phyloP scores from a whole-genome alignment of 1,139 yeast genomes.

The Yarrowia galli region DNA sequence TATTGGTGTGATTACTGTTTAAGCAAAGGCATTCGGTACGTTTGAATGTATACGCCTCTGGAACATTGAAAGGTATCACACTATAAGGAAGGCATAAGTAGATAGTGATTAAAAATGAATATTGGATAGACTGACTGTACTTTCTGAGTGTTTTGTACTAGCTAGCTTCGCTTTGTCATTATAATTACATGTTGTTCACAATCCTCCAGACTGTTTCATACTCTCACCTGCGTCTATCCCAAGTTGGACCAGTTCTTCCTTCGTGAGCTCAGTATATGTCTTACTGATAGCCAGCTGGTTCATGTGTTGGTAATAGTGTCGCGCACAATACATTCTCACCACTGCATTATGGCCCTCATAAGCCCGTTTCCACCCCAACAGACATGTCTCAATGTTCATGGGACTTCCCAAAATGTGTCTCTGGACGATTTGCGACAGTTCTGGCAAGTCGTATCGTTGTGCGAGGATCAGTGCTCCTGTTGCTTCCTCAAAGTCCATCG shows the following conservation, averaged over 20 bases:
- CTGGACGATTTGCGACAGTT: slow-evolving; percentile 9
- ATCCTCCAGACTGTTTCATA: background rate
- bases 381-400: slow-evolving; percentile 20
- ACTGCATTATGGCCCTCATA: slow-evolving; percentile 1
- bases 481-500: slow-evolving; percentile 20
- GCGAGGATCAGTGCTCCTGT: slow-evolving; percentile 13
- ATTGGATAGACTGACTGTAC: too few species aligned
- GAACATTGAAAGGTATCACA: background rate
- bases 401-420: slow-evolving; percentile 20
- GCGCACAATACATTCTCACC: slow-evolving; percentile 20
- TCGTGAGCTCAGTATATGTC: slow-evolving; percentile 3
- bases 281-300: slow-evolving; percentile 11
- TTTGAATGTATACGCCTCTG: slow-evolving; percentile 1
- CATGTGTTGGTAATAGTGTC: slow-evolving; percentile 17
- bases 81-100: background rate
- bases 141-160: too few species aligned
- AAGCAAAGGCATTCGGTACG: background rate
- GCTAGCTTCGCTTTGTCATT: background rate
- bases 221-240: slow-evolving; percentile 21
- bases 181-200: background rate
- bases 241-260: slow-evolving; percentile 8
- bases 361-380: slow-evolving; percentile 22
- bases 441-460: slow-evolving; percentile 11
- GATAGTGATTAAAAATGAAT: slow-evolving; percentile 1
- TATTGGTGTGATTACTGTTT: background rate